Conservation (phyloP, 768 basidiomycete genomes). For the Suillus luteus region DNA sequence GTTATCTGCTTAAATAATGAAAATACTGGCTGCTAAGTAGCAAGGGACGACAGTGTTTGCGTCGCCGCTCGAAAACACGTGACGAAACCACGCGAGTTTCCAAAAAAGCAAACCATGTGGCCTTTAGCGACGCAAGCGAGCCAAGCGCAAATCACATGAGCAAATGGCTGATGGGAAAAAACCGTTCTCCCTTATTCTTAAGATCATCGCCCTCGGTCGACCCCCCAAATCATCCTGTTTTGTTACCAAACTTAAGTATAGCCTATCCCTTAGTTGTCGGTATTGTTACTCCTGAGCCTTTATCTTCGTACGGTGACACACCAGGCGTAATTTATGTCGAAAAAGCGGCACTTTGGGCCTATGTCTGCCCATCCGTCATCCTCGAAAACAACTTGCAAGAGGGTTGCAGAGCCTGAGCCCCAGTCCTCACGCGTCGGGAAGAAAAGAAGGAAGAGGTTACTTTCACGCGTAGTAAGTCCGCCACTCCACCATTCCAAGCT, state of each 20-base stretch:
- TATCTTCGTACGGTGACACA: neutral
- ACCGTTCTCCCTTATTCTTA: too few relatives aligned
- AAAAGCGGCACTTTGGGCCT: conserved; percentile 2
- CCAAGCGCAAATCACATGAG: too few relatives aligned
- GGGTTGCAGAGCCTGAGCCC: neutral
- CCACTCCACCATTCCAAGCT: neutral
- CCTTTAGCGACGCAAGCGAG: too few relatives aligned
- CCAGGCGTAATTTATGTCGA: conserved; percentile 1
- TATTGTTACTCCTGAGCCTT: conserved; percentile 6
- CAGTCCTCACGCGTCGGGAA: neutral
- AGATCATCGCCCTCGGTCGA: neutral
- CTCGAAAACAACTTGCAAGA: neutral
- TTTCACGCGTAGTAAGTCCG: conserved; percentile 5
- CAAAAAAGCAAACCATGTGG: too few relatives aligned
- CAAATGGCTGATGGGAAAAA: too few relatives aligned
- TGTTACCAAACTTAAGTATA: conserved; percentile 1
- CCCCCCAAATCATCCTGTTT: conserved; percentile 6
- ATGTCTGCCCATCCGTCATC: neutral
- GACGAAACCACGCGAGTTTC: too few relatives aligned
- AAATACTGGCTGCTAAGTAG: too few relatives aligned
- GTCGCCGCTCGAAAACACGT: too few relatives aligned
- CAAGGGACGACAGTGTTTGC: too few relatives aligned
- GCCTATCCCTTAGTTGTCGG: neutral
- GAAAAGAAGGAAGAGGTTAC: conserved; percentile 6
- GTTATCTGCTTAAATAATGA: too few relatives aligned